Evolutionary conservation across 306 rosid genomes (phyloP).

Genomic region (Gynostemma pentaphyllum): DNA sequence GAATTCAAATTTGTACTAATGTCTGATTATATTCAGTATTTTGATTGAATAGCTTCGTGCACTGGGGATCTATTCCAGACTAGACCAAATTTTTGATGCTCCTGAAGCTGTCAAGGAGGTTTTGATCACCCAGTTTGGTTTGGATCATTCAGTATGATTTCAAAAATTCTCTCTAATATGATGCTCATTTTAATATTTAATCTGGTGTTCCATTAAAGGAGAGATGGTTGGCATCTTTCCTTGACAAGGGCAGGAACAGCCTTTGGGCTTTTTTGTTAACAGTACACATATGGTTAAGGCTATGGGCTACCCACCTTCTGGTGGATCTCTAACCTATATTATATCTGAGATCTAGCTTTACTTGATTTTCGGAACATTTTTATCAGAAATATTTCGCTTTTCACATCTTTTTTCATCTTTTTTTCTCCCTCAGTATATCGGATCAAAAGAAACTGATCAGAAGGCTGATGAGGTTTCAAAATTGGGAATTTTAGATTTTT

Average conservation of each 20-base stretch:
- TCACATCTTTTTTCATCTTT: not conserved
- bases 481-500: conserved; percentile 58
- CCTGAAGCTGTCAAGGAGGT: conserved; percentile 83
- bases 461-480: conserved; percentile 49
- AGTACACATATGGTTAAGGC: no score
- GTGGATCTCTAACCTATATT: no score
- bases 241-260: no score
- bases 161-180: conserved; percentile 4
- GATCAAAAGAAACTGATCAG: conserved; percentile 68
- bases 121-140: conserved; percentile 46
- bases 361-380: not conserved
- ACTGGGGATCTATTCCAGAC: conserved; percentile 66
- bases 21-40: not conserved
- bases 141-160: conserved; percentile 65
- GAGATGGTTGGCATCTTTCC: no score
- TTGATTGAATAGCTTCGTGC: conserved; percentile 41
- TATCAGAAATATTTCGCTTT: not conserved
- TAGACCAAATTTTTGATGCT: conserved; percentile 91
- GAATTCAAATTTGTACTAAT: not conserved
- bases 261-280: no score
- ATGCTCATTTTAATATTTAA: not conserved
- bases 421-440: conserved; percentile 51
- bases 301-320: no score
- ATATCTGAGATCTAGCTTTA: not conserved
- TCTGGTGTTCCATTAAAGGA: no score